Conservation (phyloP, 805 yeast genomes). For the Cyberlindnera lachancei region DNA sequence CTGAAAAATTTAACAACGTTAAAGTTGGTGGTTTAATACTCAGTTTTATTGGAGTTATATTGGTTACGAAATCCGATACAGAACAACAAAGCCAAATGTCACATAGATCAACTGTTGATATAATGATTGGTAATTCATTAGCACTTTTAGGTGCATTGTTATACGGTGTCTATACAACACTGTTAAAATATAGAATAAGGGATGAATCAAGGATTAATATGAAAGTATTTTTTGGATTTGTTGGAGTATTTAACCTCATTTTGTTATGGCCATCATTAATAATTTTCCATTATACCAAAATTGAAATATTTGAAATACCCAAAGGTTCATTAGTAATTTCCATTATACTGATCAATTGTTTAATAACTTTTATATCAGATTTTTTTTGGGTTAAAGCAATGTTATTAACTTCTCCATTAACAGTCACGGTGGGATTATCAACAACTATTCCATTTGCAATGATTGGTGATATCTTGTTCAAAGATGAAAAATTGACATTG, state of each 20-base stretch:
- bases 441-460: conserved; percentile 92
- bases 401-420: conserved; percentile 85
- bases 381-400: conserved; percentile 96
- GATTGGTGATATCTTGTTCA: conserved; percentile 78
- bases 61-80: conserved; percentile 66
- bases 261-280: conserved; percentile 78
- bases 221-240: conserved; percentile 89
- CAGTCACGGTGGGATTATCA: conserved; percentile 91
- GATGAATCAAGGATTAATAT: conserved; percentile 75
- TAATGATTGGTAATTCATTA: conserved; percentile 63
- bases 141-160: conserved; percentile 84
- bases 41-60: conserved; percentile 69
- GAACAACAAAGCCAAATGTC: conserved; percentile 14
- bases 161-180: conserved; percentile 85
- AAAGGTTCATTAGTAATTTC: conserved; percentile 39
- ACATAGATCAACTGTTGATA: conserved; percentile 22
- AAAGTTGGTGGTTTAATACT: conserved; percentile 66
- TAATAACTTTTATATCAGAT: conserved; percentile 79
- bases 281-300: conserved; percentile 51
- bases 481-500: conserved; percentile 51
- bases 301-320: conserved; percentile 73
- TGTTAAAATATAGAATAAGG: conserved; percentile 65
- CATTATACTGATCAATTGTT: conserved; percentile 57
- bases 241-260: conserved; percentile 73
- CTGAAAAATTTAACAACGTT: conserved; percentile 57